Conservation (phyloP, 371 early-diverging fungal genomes). For the Mucor piriformis region DNA sequence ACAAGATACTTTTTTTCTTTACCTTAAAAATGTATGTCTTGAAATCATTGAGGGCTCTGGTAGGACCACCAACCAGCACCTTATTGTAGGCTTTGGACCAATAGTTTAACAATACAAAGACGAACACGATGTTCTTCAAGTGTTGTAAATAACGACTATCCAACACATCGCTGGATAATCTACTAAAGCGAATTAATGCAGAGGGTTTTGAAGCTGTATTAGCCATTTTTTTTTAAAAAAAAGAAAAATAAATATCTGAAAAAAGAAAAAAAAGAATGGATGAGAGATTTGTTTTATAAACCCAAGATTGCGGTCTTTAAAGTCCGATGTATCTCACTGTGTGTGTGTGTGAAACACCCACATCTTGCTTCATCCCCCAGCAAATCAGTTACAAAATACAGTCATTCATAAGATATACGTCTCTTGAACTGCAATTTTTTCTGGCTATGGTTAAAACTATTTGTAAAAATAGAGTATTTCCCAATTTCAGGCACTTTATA, state of each 20-base stretch:
- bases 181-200: constrained; percentile 12
- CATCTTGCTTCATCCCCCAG: too few relatives aligned
- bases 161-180: constrained; percentile 13
- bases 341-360: too few relatives aligned
- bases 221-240: constrained; percentile 1
- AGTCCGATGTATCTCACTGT: background rate
- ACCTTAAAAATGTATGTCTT: constrained; percentile 49
- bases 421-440: too few relatives aligned
- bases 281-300: background rate
- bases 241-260: constrained; percentile 1
- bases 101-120: constrained; percentile 58
- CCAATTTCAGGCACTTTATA: too few relatives aligned
- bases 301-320: too few relatives aligned
- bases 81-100: constrained; percentile 57
- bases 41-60: constrained; percentile 53
- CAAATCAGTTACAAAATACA: too few relatives aligned
- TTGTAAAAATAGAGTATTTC: too few relatives aligned
- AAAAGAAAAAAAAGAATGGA: background rate
- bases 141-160: constrained; percentile 19
- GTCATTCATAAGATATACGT: too few relatives aligned
- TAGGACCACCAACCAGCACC: constrained; percentile 60
- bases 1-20: background rate
- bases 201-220: constrained; percentile 1
- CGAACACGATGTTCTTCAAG: constrained; percentile 63
- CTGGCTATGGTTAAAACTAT: too few relatives aligned